Base-by-base conservation (phyloP, 352 stramenopile genomes). In the Pythium plurisporium region DNA sequence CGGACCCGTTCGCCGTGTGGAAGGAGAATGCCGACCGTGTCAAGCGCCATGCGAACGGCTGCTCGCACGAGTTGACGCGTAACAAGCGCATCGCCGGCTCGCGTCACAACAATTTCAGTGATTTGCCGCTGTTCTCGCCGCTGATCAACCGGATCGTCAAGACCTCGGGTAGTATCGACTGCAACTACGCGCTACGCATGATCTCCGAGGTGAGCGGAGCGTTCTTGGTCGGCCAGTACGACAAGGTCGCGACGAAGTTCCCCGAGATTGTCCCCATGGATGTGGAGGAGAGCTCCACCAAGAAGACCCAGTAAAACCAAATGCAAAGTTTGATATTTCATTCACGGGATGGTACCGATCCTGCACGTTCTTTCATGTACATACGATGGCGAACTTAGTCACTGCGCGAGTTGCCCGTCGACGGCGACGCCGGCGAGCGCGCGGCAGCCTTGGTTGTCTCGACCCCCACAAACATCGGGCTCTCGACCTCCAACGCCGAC, bases 91-190 rank as follows among this genome's bases (percentile, higher is more conserved):
- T 87, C 48, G 62, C 62, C 0, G 67, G 62, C 37, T 69, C 73
- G 15, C 62, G 71, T 10, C 79, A 90, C 77, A 87, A 86, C 69
- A 86, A 90, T 55, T 90, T 90, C 30, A 86, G 72, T 26, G 79
- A 90, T 33, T 60, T 90, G 25, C 67, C 76, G 3, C 44, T 87
- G 25, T 90, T 90, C 53, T 86, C 79, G 30, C 79, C 76, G 20
- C 47, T 67, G 9, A 37, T 87, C 43, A 85, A 80, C 51, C 64
- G 73, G 0, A 48, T 84, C 37, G 56, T 79, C 51, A 84, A 85
- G 65, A 64, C 72, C 0, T 57, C 75, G 0, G 79, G 79, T 10
- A 53, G 51, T 27, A 85, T 90, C 44, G 63, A 85, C 25, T 66
- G 73, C 26, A 55, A 50, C 22, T 70, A 75, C 58, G 66, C 72